Percentiles rank a stretch among this genome's conserved stretches.
These are phyloP conservation scores for Aspergillus panamensis DNA, from an alignment of 495 filamentous ascomycete species.

Conservation along the genomic window DNA sequence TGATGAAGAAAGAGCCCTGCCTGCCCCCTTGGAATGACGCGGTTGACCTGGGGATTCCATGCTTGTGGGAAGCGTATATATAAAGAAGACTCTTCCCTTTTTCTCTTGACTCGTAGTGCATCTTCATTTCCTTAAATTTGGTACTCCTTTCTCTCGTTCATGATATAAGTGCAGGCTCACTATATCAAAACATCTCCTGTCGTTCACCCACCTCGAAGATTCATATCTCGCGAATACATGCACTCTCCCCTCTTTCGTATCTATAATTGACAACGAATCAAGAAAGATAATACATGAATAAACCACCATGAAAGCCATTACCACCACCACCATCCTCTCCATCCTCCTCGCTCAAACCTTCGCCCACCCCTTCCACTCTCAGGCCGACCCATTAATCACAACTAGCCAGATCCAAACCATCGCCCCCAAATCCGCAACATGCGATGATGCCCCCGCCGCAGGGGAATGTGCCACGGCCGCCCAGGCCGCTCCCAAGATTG, in stretches of 20 bases:
- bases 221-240: too few species aligned
- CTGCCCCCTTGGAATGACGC: neutral
- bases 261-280: too few species aligned
- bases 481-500: slow-evolving; percentile 57
- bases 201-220: too few species aligned
- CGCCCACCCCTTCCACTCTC: slow-evolving; percentile 8
- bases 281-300: too few species aligned
- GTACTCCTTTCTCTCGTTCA: too few species aligned
- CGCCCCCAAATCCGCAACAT: slow-evolving; percentile 35
- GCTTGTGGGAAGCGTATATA: neutral
- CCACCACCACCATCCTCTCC: neutral
- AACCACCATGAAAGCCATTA: neutral
- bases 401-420: slow-evolving; percentile 48
- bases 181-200: too few species aligned
- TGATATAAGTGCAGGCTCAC: too few species aligned
- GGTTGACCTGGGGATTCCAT: neutral
- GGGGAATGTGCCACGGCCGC: slow-evolving; percentile 65
- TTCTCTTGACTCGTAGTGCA: neutral
- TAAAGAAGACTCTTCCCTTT: slow-evolving; percentile 3
- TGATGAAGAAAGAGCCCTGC: neutral
- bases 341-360: neutral
- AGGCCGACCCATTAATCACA: slow-evolving; percentile 25
- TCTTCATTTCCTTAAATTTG: too few species aligned
- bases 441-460: slow-evolving; percentile 23
- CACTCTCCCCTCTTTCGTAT: too few species aligned